Base-by-base conservation (phyloP, 139 green algal species). In the Yamagishiella unicocca region DNA sequence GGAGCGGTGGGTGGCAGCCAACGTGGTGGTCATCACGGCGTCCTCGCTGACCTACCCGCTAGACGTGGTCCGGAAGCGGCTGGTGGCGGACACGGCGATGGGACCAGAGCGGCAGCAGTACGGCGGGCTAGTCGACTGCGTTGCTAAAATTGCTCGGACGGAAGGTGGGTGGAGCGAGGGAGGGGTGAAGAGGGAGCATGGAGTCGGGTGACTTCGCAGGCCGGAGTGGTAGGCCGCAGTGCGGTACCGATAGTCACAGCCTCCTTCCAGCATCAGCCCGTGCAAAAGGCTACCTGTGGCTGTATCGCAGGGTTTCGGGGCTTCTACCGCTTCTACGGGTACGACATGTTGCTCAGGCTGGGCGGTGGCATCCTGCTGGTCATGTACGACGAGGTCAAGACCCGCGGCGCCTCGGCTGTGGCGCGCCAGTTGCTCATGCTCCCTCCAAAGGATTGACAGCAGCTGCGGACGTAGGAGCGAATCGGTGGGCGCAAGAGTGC, bases 281-380 rank as follows among this genome's bases (percentile, higher is more conserved):
- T n/a, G n/a, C n/a, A n/a, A n/a, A n/a, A n/a, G n/a, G n/a, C n/a
- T n/a, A n/a, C n/a, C n/a, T n/a, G n/a, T n/a, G n/a, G n/a, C n/a
- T n/a, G n/a, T n/a, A 31, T 0, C 46, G 31, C 74, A 86, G 80
- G 91, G 21, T 0, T 92, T 10, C 74, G 78, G 5, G 91, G 91
- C 25, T 91, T 93, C 38, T 92, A 91, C 58, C 77, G 91, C 37
- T 92, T 92, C 66, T 93, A 91, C 54, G 70, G 79, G 33, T 91
- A 90, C 58, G 91, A 93, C 79, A 92, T 92, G 88, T 40, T 90
- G 38, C 68, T 89, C n/a, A 55, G 84, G n/a, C 35, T 92, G 31
- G 88, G 88, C 22, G 91, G 86, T 0, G 88, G 91, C 19, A 9
- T 91, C 27, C 54, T 93, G 70, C 86, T 93, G 29, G 91, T 93